phyloP scores from a whole-genome alignment of 2,329 filamentous ascomycete genomes.

The Botrytis fragariae region DNA sequence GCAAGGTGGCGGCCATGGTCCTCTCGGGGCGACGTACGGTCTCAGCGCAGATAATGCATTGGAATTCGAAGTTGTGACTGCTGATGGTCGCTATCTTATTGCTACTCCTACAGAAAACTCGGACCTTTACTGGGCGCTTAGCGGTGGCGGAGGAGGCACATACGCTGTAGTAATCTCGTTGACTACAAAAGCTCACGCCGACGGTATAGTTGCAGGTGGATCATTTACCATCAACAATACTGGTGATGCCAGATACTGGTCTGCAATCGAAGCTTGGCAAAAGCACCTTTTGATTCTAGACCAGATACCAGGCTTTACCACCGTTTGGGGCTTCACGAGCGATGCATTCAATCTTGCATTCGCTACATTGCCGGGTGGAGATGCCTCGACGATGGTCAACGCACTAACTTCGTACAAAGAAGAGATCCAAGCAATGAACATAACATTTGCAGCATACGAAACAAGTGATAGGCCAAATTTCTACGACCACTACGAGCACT shows the following conservation, averaged over 20 bases:
- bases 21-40: neutral
- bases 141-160: neutral
- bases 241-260: neutral
- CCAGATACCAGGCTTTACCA: neutral
- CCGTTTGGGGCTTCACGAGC: neutral
- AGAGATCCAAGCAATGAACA: neutral
- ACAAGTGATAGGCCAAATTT: neutral
- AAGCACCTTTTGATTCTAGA: neutral
- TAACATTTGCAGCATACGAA: slow-evolving; percentile 1
- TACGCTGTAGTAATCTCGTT: neutral
- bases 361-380: neutral
- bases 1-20: neutral
- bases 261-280: neutral
- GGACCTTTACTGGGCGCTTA: slow-evolving; percentile 2
- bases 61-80: slow-evolving; percentile 13
- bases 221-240: slow-evolving; percentile 5
- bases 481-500: neutral
- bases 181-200: neutral
- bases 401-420: neutral
- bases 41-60: neutral
- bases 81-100: neutral
- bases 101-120: neutral
- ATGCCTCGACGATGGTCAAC: neutral
- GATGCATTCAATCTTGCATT: neutral
- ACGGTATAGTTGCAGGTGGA: neutral